Base-by-base conservation (phyloP, 2,329 filamentous ascomycete species). In the Venturia asperata region DNA sequence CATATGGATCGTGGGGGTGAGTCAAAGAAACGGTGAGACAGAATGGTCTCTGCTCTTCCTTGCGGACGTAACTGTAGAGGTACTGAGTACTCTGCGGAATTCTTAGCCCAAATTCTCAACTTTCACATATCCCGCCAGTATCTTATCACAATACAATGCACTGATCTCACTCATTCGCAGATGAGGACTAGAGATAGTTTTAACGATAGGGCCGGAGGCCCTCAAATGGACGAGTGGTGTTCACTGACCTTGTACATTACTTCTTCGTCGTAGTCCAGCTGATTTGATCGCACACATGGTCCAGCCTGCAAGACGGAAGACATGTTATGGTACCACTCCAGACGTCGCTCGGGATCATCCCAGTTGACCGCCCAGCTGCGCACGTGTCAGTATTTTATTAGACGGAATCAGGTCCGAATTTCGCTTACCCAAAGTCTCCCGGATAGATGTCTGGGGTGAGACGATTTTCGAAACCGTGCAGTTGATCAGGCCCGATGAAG, bases 371-470 rank as follows among this genome's bases (percentile, higher is more conserved):
- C 88, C 52, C 52, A 34, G 47, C 30, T 58, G 52, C 30, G 30
- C 52, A 58, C 52, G 21, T 37, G 52, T 58, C 52, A 58, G 52
- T 3, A 30, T 24, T 37, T 34, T 21, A 10, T 5, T 11, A 9
- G 7, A 37, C 30, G 17, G 27, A 21, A 37, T 19, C 52, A 58
- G 19, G 19, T 58, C 52, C 30, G 30, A 21, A n/a, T 37, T 7
- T 3, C 17, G 6, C 52, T 58, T 37, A 58, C 92, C 92, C 92
- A 73, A 94, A 92, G 73, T 97, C 92, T 66, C 89, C 92, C 0
- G 92, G 92, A 76, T 97, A 97, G 73, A 97, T 96, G 75, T 97
- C 92, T 70, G 88, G 90, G n/a, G 92, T 97, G 72, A 97, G 82
- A 66, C 92, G 86, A 72, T 91, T 89, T 80, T 97, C 92, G 72